These are phyloP conservation scores for Aspergillus vadensis DNA, from an alignment of 2,329 filamentous ascomycete genomes.

Conservation along the genomic window DNA sequence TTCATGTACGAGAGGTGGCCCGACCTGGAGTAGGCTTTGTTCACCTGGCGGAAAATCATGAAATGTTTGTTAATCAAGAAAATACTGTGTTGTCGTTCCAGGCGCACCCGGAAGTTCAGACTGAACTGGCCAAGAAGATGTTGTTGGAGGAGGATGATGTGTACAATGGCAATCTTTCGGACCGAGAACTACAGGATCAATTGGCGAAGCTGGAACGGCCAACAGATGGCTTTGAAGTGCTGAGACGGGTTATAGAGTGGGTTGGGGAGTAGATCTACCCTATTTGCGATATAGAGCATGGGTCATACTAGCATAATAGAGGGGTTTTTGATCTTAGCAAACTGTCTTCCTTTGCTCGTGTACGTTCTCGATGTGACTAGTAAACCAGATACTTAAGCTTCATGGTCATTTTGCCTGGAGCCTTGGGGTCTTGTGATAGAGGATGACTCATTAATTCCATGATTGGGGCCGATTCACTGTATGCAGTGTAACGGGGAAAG, in stretches of 20 bases:
- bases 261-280: not conserved
- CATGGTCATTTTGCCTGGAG: no score
- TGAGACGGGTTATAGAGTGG: conserved; percentile 3
- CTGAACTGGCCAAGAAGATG: conserved; percentile 41
- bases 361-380: no score
- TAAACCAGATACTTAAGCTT: no score
- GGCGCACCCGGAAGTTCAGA: conserved; percentile 50
- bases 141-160: conserved; percentile 26
- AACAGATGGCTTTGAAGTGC: not conserved
- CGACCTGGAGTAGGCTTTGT: conserved; percentile 37
- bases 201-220: not conserved
- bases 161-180: conserved; percentile 13
- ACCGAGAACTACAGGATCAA: not conserved
- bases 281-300: not conserved
- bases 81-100: conserved; percentile 50
- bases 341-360: no score
- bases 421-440: no score
- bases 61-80: conserved; percentile 43
- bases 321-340: not conserved
- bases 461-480: no score
- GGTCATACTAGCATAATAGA: not conserved
- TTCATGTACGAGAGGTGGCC: conserved; percentile 45
- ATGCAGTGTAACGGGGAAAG: no score
- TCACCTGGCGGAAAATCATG: conserved; percentile 40
- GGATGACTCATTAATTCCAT: no score